These are phyloP conservation scores for Ramularia endophylla DNA, from an alignment of 2,329 filamentous ascomycete species.

Conservation along the genomic window DNA sequence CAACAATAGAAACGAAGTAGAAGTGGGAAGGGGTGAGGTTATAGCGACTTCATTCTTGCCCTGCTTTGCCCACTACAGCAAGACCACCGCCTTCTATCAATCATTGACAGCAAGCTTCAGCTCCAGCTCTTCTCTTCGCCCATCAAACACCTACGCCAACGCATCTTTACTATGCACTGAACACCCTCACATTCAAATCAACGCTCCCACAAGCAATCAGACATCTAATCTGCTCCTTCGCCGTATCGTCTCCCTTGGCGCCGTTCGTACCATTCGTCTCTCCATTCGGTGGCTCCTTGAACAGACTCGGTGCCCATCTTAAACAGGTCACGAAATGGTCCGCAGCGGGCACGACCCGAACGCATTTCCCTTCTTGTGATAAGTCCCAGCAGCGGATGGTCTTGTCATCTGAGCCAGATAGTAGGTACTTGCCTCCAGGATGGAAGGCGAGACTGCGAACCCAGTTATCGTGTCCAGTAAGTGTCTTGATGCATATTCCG, in stretches of 20 bases:
- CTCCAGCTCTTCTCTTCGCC: not conserved
- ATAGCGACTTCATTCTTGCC: too few species aligned
- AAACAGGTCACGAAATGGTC: conserved; percentile 81
- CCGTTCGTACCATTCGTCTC: conserved; percentile 44
- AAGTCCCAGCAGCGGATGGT: conserved; percentile 92
- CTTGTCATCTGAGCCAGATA: conserved; percentile 85
- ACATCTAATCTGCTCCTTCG: conserved; percentile 62
- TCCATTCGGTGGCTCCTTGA: conserved; percentile 49
- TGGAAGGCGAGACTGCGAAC: conserved; percentile 81
- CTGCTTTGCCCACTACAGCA: too few species aligned
- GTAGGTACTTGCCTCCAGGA: conserved; percentile 81
- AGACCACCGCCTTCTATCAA: too few species aligned
- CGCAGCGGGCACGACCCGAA: conserved; percentile 70
- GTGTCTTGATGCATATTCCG: conserved; percentile 76
- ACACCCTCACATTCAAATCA: conserved; percentile 72
- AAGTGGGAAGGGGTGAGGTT: too few species aligned
- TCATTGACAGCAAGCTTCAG: too few species aligned
- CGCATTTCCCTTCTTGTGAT: conserved; percentile 80
- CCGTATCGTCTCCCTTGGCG: conserved; percentile 16
- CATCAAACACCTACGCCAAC: not conserved
- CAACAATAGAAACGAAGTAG: too few species aligned
- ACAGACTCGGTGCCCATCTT: conserved; percentile 74
- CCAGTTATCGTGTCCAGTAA: conserved; percentile 92
- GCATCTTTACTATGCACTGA: conserved; percentile 49
- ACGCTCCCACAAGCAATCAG: conserved; percentile 85